Base-by-base conservation (phyloP, 192 early-diverging fungal genomes). In the Rhizoclosmatium sp. region DNA sequence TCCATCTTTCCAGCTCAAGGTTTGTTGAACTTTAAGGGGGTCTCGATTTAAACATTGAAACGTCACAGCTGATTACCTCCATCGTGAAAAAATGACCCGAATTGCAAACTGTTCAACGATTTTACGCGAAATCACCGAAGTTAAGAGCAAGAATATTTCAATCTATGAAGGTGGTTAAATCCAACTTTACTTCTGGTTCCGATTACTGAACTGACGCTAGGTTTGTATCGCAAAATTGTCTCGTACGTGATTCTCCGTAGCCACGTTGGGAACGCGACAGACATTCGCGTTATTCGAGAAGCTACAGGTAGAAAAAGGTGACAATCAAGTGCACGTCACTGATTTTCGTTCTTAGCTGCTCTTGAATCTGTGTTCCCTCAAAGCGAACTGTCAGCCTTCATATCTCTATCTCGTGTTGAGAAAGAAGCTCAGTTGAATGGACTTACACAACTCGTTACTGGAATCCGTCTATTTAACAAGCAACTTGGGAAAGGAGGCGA, bases 321-420 rank as follows among this genome's bases (percentile, higher is more conserved):
- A 65, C 21, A 65, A 65, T 2, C 39, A 54, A 54, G 16, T 16
- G 31, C 54, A 58, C 56, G 14, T 58, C 54, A 49, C 65, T n/a
- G 59, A 31, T 31, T 31, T 31, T 31, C 31, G 31, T 31, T 31
- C 31, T 31, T 31, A 90, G 90, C 88, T 45, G 90, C 89, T 31
- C 81, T 91, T 19, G 90, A 91, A 72, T 91, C 90, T 0, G 90
- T 91, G 41, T 91, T 91, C 60, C 90, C 90, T 39, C 87, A 89
- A 76, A 84, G 82, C 23, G 90, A 91, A 68, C 81, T 91, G 19
- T 78, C 80, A 39, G 81, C 87, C 9, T 91, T 89, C 81, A 84
- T 89, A 40, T 82, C 80, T 10, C 83, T 91, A 1, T 74, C 85
- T 19, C 74, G 87, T 5, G 64, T 65, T 66, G 90, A 88, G 41